Evolutionary conservation across 805 yeast species (phyloP).

Genomic region (Tetrapisispora iriomotensis): DNA sequence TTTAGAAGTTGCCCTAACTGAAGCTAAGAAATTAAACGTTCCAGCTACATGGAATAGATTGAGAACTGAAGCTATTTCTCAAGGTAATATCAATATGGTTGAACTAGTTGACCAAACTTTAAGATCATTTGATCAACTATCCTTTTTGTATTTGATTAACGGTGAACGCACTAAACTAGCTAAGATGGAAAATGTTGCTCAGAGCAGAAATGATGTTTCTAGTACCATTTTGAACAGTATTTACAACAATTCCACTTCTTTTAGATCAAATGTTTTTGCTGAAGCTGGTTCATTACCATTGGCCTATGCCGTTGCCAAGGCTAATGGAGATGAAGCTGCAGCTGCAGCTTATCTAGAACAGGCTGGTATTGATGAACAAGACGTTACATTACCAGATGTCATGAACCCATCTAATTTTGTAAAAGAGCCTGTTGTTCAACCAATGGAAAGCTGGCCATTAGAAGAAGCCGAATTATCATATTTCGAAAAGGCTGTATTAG

Average conservation of each 20-base stretch:
- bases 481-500: slow-evolving; percentile 76
- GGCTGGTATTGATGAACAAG: slow-evolving; percentile 54
- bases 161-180: slow-evolving; percentile 70
- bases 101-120: slow-evolving; percentile 85
- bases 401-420: slow-evolving; percentile 33
- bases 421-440: slow-evolving; percentile 41
- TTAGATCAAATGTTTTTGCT: slow-evolving; percentile 63
- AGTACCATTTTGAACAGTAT: slow-evolving; percentile 77
- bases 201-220: slow-evolving; percentile 54
- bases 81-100: slow-evolving; percentile 78
- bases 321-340: slow-evolving; percentile 67
- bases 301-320: slow-evolving; percentile 87
- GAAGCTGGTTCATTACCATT: slow-evolving; percentile 76
- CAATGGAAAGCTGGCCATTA: slow-evolving; percentile 68
- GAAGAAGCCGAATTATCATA: slow-evolving; percentile 61
- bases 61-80: slow-evolving; percentile 76
- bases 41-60: slow-evolving; percentile 68
- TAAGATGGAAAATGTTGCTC: slow-evolving; percentile 57
- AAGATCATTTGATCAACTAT: slow-evolving; percentile 76
- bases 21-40: slow-evolving; percentile 69
- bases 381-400: slow-evolving; percentile 52
- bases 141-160: slow-evolving; percentile 75
- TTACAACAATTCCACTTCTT: slow-evolving; percentile 63
- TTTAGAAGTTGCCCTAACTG: slow-evolving; percentile 73
- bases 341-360: slow-evolving; percentile 65